Evolutionary conservation across 768 basidiomycete species (phyloP).

Genomic region (Leccinum incarnatum): DNA sequence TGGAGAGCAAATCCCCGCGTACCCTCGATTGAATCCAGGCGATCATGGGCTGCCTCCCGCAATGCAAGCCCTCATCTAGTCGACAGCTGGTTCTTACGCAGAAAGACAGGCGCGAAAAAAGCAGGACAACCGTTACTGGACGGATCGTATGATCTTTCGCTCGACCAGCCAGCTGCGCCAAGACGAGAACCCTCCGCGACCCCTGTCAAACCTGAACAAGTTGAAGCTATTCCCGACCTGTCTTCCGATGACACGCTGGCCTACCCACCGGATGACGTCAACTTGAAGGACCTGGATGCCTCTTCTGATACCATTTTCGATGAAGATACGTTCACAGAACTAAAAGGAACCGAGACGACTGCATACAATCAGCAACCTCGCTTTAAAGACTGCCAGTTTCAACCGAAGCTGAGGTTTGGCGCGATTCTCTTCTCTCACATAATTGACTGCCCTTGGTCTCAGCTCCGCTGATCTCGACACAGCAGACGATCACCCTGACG

Average conservation of each 20-base stretch:
- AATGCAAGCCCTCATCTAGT: constrained; percentile 19
- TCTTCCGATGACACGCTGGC: constrained; percentile 26
- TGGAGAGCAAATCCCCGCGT: constrained; percentile 30
- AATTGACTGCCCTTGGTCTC: constrained; percentile 12
- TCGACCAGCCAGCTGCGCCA: constrained; percentile 4
- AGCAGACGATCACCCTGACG: background rate
- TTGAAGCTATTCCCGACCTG: background rate
- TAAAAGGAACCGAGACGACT: background rate
- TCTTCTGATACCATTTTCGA: constrained; percentile 26
- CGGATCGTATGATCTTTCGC: constrained; percentile 23
- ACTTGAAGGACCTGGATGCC: constrained; percentile 10
- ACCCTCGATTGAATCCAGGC: constrained; percentile 27
- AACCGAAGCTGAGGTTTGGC: constrained; percentile 18
- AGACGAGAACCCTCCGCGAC: constrained; percentile 10
- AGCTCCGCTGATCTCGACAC: constrained; percentile 6
- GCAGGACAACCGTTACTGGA: constrained; percentile 14
- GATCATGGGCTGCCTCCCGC: constrained; percentile 26
- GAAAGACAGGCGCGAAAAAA: constrained; percentile 25
- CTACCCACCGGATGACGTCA: constrained; percentile 6
- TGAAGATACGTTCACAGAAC: background rate
- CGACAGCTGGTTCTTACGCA: constrained; percentile 27
- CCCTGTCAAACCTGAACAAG: constrained; percentile 4
- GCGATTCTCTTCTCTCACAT: background rate
- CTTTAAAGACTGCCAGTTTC: background rate
- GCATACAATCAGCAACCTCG: constrained; percentile 17